phyloP scores from a whole-genome alignment of 2,329 filamentous ascomycete genomes.

The Sporothrix curviconia region DNA sequence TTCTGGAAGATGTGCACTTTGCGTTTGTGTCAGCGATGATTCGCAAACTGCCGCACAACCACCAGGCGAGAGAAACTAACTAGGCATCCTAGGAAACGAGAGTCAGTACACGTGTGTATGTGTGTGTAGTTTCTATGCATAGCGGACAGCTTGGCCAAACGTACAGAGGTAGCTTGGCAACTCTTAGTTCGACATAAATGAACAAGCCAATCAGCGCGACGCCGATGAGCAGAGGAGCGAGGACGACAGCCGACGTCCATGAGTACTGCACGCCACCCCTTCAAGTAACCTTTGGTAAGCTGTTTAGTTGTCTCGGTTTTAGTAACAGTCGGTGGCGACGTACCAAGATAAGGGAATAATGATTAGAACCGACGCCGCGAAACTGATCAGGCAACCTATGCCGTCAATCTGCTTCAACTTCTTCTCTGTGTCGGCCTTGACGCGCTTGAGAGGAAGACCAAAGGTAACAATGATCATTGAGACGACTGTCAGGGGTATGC shows the following conservation, averaged over 20 bases:
- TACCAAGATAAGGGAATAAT: too few species aligned
- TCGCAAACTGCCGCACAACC: too few species aligned
- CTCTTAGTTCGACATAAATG: slow-evolving; percentile 8
- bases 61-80: slow-evolving; percentile 1
- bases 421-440: slow-evolving; percentile 38
- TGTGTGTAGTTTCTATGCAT: too few species aligned
- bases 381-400: slow-evolving; percentile 47
- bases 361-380: slow-evolving; percentile 50
- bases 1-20: background rate
- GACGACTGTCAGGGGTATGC: slow-evolving; percentile 41
- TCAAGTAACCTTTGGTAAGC: too few species aligned
- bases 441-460: slow-evolving; percentile 36
- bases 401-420: slow-evolving; percentile 53
- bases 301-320: too few species aligned
- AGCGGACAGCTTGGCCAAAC: too few species aligned
- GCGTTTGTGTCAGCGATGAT: too few species aligned
- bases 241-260: slow-evolving; percentile 50
- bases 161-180: slow-evolving; percentile 12
- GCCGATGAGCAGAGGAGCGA: slow-evolving; percentile 43
- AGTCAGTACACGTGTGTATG: too few species aligned
- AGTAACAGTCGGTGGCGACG: too few species aligned
- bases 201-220: background rate
- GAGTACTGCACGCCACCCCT: slow-evolving; percentile 48
- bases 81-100: too few species aligned
- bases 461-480: slow-evolving; percentile 38